These are phyloP conservation scores for Herpetospermum pedunculosum DNA, from an alignment of 306 rosid genomes.

Conservation along the genomic window DNA sequence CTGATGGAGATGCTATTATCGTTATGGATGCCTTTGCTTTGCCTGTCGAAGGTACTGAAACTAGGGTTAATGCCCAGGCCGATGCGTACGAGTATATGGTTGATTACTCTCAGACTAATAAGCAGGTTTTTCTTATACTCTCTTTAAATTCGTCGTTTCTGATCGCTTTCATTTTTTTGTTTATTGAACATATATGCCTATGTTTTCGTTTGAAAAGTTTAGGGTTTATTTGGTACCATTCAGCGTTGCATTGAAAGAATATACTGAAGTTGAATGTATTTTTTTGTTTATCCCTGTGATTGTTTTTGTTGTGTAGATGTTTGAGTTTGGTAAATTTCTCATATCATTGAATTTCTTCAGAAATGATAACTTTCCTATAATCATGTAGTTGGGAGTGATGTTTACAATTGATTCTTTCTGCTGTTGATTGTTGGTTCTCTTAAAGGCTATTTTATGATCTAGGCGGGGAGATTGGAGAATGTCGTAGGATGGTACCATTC, in stretches of 20 bases:
- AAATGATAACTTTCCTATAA: neutral
- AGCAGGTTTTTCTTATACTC: conserved; percentile 39
- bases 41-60: conserved; percentile 96
- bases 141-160: neutral
- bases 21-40: conserved; percentile 94
- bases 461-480: conserved; percentile 93
- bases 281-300: neutral
- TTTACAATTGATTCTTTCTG: too few species aligned
- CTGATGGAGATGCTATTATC: conserved; percentile 77
- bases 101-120: conserved; percentile 86
- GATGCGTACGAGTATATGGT: conserved; percentile 97
- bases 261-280: neutral
- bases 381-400: neutral
- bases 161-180: neutral
- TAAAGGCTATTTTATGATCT: too few species aligned
- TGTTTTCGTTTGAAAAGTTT: neutral
- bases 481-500: conserved; percentile 99
- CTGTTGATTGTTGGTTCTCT: too few species aligned
- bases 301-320: neutral
- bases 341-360: neutral
- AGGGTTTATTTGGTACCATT: neutral
- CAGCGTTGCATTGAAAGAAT: neutral
- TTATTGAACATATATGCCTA: neutral
- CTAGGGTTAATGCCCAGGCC: conserved; percentile 98
- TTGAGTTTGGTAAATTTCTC: neutral